Evolutionary conservation across 805 yeast genomes (phyloP).

Genomic region (Metschnikowia drakensbergensis): DNA sequence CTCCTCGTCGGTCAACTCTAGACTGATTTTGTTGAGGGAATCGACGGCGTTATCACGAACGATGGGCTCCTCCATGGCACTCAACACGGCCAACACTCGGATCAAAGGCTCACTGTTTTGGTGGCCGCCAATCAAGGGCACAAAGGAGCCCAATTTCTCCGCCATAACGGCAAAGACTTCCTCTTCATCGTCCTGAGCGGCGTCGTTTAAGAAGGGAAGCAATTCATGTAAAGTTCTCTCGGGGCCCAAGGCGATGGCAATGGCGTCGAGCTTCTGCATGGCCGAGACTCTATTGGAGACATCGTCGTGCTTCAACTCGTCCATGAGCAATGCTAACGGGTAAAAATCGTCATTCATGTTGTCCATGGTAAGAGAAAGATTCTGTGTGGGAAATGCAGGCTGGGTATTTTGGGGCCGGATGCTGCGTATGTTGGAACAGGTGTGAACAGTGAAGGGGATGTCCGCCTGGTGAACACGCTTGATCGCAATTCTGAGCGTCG

Average conservation of each 20-base stretch:
- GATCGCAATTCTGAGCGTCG: slow-evolving; percentile 10
- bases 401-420: not conserved
- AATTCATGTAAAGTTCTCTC: slow-evolving; percentile 87
- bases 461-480: slow-evolving; percentile 1
- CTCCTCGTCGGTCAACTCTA: slow-evolving; percentile 59
- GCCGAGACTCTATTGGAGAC: slow-evolving; percentile 91
- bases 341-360: slow-evolving; percentile 60
- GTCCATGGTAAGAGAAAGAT: slow-evolving; percentile 7
- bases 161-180: slow-evolving; percentile 95
- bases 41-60: slow-evolving; percentile 94
- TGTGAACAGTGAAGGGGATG: not conserved
- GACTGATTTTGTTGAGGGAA: slow-evolving; percentile 69
- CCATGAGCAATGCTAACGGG: slow-evolving; percentile 94
- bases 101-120: slow-evolving; percentile 48
- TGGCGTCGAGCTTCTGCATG: slow-evolving; percentile 89
- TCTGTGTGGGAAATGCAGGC: not conserved
- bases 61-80: slow-evolving; percentile 92
- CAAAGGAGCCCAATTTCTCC: slow-evolving; percentile 80
- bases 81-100: slow-evolving; percentile 72
- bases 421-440: not conserved
- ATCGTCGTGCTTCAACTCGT: slow-evolving; percentile 95
- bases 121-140: slow-evolving; percentile 85
- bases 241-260: slow-evolving; percentile 91
- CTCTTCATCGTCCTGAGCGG: slow-evolving; percentile 95
- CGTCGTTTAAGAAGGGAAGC: slow-evolving; percentile 84